A percentile compares a stretch with the other conserved stretches of the same genome.
These are phyloP conservation scores for Colletotrichum orchidophilum DNA, from an alignment of 2,329 filamentous ascomycete genomes.

Conservation along the genomic window DNA sequence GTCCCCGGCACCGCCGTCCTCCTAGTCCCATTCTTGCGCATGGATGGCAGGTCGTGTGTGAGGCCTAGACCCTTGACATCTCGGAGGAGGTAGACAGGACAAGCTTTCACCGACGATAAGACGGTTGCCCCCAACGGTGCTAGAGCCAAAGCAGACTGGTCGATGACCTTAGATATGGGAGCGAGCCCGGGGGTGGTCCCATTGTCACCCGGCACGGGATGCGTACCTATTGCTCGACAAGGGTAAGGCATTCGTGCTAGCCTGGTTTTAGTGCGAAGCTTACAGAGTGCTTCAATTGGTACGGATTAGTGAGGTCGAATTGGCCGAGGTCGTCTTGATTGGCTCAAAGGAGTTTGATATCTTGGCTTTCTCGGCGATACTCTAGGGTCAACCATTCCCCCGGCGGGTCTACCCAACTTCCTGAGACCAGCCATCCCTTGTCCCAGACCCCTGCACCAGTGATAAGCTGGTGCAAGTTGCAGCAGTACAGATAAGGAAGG, in stretches of 20 bases:
- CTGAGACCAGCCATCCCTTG: slow-evolving; percentile 9
- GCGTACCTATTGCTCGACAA: background rate
- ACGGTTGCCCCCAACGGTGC: background rate
- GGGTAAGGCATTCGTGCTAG: background rate
- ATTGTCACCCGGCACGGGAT: slow-evolving; percentile 23
- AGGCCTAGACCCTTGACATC: slow-evolving; percentile 15
- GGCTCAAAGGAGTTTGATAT: slow-evolving; percentile 15
- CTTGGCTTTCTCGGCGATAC: slow-evolving; percentile 26
- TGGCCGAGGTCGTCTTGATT: background rate
- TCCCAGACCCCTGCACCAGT: background rate
- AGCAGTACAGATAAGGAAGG: slow-evolving; percentile 4
- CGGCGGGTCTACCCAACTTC: background rate
- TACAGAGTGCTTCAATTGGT: background rate
- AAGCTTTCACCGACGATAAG: slow-evolving; percentile 27
- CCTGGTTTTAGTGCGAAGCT: background rate
- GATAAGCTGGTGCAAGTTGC: background rate
- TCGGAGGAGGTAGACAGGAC: background rate
- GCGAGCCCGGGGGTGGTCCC: background rate
- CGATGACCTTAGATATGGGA: background rate
- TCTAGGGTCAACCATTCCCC: background rate
- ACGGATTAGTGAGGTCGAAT: background rate
- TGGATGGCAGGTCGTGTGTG: background rate
- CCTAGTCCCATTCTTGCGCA: background rate
- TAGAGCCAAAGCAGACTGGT: background rate
- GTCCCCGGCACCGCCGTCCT: background rate